A percentile compares a stretch with the other conserved stretches of the same genome.
phyloP scores from a whole-genome alignment of 1,284 basidiomycete genomes.

The Pascua guehoae region DNA sequence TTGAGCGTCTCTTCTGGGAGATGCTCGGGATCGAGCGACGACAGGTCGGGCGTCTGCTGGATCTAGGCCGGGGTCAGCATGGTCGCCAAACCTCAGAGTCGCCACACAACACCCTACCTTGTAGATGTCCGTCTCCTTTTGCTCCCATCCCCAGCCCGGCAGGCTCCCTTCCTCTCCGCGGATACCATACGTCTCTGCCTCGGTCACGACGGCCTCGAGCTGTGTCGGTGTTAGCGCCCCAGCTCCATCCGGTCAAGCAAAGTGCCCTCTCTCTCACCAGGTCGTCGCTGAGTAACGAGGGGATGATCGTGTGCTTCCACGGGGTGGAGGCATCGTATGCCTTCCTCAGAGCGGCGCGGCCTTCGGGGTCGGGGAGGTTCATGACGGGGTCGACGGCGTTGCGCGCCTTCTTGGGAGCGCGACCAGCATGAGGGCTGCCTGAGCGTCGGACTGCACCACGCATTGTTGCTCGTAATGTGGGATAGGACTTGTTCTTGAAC shows the following conservation, averaged over 20 bases:
- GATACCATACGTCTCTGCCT: conserved; percentile 44
- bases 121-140: conserved; percentile 99
- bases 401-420: conserved; percentile 27
- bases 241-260: neutral
- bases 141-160: conserved; percentile 68
- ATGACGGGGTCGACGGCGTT: conserved; percentile 22
- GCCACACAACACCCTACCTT: conserved; percentile 59
- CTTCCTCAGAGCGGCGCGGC: conserved; percentile 26
- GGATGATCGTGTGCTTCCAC: conserved; percentile 79
- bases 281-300: conserved; percentile 78
- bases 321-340: conserved; percentile 64
- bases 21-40: conserved; percentile 76
- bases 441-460: conserved; percentile 29
- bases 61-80: conserved; percentile 57
- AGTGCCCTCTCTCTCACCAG: conserved; percentile 55
- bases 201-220: conserved; percentile 67
- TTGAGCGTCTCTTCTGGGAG: conserved; percentile 55
- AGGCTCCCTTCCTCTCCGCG: conserved; percentile 45
- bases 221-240: conserved; percentile 16
- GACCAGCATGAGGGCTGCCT: conserved; percentile 11
- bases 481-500: neutral
- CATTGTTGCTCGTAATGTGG: conserved; percentile 19
- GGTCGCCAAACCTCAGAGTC: no score
- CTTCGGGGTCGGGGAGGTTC: conserved; percentile 23
- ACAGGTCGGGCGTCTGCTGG: conserved; percentile 94